Conservation (phyloP, 1,284 basidiomycete genomes). For the Chondrostereum purpureum region DNA sequence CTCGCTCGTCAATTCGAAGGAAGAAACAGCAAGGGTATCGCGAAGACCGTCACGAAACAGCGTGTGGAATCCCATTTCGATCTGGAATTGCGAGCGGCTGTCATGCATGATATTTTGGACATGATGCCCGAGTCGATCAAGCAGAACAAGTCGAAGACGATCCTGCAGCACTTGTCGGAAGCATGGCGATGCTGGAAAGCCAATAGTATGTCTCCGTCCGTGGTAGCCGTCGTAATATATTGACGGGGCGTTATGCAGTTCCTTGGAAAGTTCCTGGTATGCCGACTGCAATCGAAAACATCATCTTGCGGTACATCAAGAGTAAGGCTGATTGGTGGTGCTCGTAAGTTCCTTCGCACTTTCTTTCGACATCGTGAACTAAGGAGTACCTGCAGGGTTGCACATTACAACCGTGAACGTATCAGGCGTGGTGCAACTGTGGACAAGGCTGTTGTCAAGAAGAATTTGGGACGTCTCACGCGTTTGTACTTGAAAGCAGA, state of each 20-base stretch:
- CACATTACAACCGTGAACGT: constrained; percentile 92
- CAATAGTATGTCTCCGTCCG: constrained; percentile 58
- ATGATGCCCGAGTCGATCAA: constrained; percentile 99
- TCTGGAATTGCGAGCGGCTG: constrained; percentile 93
- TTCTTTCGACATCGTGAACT: constrained; percentile 5
- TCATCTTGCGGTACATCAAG: constrained; percentile 99
- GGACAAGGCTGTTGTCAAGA: constrained; percentile 98
- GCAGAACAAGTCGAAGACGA: constrained; percentile 98
- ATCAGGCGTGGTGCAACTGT: constrained; percentile 96
- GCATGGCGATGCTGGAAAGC: constrained; percentile 99
- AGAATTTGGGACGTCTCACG: constrained; percentile 88
- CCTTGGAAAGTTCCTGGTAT: constrained; percentile 97
- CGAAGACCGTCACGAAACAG: constrained; percentile 98
- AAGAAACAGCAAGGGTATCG: constrained; percentile 92
- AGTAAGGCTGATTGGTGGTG: constrained; percentile 99
- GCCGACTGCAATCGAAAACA: constrained; percentile 98
- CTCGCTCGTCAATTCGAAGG: constrained; percentile 98
- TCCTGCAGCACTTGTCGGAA: constrained; percentile 94
- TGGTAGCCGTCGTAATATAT: constrained; percentile 3
- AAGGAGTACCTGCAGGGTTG: constrained; percentile 44
- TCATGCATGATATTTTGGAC: constrained; percentile 99
- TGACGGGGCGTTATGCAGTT: constrained; percentile 32
- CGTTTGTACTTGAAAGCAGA: constrained; percentile 96
- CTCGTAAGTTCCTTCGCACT: constrained; percentile 51
- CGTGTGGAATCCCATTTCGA: constrained; percentile 99